Conservation (phyloP, 164 flowering plant genomes). For the Chloranthus sessilifolius region DNA sequence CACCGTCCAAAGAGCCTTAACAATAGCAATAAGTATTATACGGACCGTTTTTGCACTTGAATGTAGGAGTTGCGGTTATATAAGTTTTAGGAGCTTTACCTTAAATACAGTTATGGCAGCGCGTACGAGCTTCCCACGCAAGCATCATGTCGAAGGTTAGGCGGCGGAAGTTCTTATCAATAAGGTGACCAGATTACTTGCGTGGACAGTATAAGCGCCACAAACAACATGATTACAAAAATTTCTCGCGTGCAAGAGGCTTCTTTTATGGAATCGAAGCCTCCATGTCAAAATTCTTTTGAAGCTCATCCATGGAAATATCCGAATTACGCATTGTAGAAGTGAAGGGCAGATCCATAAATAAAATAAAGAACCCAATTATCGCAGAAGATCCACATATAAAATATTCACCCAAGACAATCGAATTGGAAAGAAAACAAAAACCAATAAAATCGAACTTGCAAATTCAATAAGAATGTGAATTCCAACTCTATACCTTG, state of each 20-base stretch:
- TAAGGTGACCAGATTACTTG: constrained; percentile 48
- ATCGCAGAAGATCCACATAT: too few species aligned
- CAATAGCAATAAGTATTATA: too few species aligned
- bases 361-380: neutral
- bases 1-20: too few species aligned
- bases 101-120: constrained; percentile 42
- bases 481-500: too few species aligned
- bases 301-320: constrained; percentile 50
- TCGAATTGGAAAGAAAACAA: neutral
- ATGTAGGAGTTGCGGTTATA: too few species aligned
- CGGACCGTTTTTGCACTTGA: too few species aligned
- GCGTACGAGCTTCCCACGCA: constrained; percentile 80
- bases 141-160: constrained; percentile 79
- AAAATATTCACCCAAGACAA: too few species aligned
- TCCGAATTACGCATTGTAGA: constrained; percentile 66
- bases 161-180: constrained; percentile 67
- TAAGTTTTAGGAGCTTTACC: too few species aligned
- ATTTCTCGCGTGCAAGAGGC: constrained; percentile 52
- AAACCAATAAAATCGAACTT: too few species aligned
- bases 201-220: constrained; percentile 50
- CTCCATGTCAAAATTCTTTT: constrained; percentile 48
- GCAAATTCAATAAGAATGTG: too few species aligned
- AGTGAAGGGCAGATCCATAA: neutral
- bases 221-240: constrained; percentile 81
- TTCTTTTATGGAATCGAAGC: constrained; percentile 65